Base-by-base conservation (phyloP, 495 filamentous ascomycete species). In the Penicillium goetzii region DNA sequence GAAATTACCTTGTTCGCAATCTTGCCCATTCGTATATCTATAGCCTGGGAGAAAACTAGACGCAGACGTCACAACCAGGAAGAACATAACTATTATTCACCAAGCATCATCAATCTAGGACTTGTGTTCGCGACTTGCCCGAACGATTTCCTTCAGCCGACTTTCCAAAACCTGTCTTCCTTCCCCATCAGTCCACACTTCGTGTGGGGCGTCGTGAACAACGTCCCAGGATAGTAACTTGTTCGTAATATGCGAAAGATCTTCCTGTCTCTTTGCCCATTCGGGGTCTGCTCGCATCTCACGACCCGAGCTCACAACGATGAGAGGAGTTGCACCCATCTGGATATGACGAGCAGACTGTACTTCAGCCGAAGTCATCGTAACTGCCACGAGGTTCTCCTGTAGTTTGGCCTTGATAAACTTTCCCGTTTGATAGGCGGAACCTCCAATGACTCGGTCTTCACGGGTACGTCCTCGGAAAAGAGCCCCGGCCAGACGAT, bases 391-490 rank as follows among this genome's bases (percentile, higher is more conserved):
- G 1, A 97, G 78, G 59, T 89, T 94, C 78, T 99, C 95, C 74
- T 99, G 95, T 38, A 99, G 80, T 72, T 93, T 92, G 5, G 92
- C 90, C 68, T 92, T 95, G 72, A 97, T 88, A 68, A 84, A 89
- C 64, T 89, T 91, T 15, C 90, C 93, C 17, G 80, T 84, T 74
- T 96, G 91, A 65, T 93, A 90, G 0, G 92, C 86, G 8, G 85
- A 84, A 26, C 84, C 80, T 5, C 95, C 95, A 67, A 89, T 91
- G 4, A 94, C 86, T 0, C 95, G 89, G 70, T 97, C 95, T 70
- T 90, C 86, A n/a, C 91, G 84, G 11, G 80, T 88, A 15, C 92
- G 86, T 43, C 92, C 90, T 49, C 86, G 84, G 76, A 97, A 86
- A 28, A 99, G 65, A 8, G 93, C 92, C 0, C 90, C 92, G 1